Base-by-base conservation (phyloP, 768 basidiomycete genomes). In the Cyclocybe cylindracea region DNA sequence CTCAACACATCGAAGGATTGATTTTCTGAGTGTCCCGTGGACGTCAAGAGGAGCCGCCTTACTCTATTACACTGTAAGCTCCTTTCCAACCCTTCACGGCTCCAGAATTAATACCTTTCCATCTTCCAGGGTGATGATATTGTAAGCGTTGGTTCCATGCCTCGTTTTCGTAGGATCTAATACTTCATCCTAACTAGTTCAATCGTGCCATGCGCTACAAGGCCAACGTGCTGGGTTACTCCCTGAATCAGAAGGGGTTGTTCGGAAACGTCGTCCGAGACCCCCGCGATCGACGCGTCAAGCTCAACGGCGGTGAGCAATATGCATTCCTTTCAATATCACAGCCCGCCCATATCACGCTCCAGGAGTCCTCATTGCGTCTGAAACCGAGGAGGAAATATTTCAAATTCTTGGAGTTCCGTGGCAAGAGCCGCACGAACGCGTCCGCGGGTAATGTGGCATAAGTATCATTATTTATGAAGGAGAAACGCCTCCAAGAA, bases 141-240 rank as follows among this genome's bases (percentile, higher is more conserved):
- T 47, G 93, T 93, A 58, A 24, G 24, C 59, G 89, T 70, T 39
- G 49, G 36, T 45, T 37, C 33, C 35, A 10, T 42, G 45, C 38
- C 31, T 39, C 43, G 7, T 10, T 35, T 45, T 31, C 14, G 14
- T 1, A 13, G n/a, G 39, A 11, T 46, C 10, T 35, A 5, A 48
- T 50, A 35, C 10, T 36, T 16, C 39, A 10, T 46, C 18, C 13
- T 19, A 34, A 36, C 9, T 24, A 94, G 91, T 96, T 96, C 70
- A 97, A 96, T 67, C 86, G 95, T 7, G 86, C 87, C 5, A 85
- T 98, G 66, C 82, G 94, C 31, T 67, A 87, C 60, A 93, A 94
- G 68, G 95, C 95, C 3, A 82, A 82, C 56, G 82, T 78, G 42
- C 78, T 87, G 64, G 91, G 92, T 0, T 93, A 85, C 67, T 89